A percentile compares a stretch with the other conserved stretches of the same genome.
phyloP scores from a whole-genome alignment of 805 yeast genomes.

The Ogataea neopini region DNA sequence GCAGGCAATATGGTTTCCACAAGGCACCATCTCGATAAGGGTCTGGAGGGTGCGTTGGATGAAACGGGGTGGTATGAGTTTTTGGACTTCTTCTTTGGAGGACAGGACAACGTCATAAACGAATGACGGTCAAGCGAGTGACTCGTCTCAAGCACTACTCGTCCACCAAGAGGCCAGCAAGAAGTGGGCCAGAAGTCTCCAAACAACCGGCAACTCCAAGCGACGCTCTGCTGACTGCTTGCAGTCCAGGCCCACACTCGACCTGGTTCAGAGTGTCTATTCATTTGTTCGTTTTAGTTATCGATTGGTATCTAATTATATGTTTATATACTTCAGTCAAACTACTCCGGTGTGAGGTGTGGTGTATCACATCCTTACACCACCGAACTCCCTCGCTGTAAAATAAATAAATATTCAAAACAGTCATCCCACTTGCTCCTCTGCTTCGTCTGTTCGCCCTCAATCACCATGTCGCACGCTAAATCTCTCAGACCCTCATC shows the following conservation, averaged over 20 bases:
- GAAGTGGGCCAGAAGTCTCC: too few relatives aligned
- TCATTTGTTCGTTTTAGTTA: too few relatives aligned
- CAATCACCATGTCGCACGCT: slow-evolving; percentile 3
- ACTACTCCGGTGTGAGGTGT: too few relatives aligned
- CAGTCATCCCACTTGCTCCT: neutral
- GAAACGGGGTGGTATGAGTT: slow-evolving; percentile 33
- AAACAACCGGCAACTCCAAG: too few relatives aligned
- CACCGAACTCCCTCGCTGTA: neutral
- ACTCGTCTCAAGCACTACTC: too few relatives aligned
- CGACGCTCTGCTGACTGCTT: too few relatives aligned
- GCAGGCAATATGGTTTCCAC: neutral
- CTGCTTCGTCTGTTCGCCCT: neutral
- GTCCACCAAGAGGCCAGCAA: too few relatives aligned
- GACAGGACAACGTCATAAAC: neutral
- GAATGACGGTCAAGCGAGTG: neutral
- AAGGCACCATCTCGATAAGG: slow-evolving; percentile 1
- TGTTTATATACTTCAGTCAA: too few relatives aligned
- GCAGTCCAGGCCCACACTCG: too few relatives aligned
- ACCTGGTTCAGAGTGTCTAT: too few relatives aligned
- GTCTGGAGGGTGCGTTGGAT: slow-evolving; percentile 18
- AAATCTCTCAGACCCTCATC: slow-evolving; percentile 15
- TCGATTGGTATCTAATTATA: too few relatives aligned
- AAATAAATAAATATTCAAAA: neutral
- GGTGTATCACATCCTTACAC: neutral
- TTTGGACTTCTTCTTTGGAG: slow-evolving; percentile 29